A percentile compares a stretch with the other conserved stretches of the same genome.
Conservation (phyloP, 1,284 basidiomycete genomes). For the Inonotus hispidus region DNA sequence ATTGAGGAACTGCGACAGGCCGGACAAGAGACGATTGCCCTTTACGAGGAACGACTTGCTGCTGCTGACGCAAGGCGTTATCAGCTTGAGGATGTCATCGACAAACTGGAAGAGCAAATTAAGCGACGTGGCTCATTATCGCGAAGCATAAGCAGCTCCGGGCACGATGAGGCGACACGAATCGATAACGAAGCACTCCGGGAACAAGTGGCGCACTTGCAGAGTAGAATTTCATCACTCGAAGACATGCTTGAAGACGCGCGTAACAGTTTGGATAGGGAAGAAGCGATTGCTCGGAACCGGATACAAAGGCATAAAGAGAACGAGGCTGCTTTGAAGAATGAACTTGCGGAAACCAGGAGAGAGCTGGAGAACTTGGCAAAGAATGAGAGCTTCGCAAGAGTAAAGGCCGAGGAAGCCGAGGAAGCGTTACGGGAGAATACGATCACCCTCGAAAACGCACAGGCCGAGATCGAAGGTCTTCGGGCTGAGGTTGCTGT, state of each 20-base stretch:
- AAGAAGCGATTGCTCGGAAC: constrained; percentile 61
- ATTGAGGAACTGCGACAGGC: constrained; percentile 79
- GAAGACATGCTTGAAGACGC: constrained; percentile 87
- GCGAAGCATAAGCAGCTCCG: constrained; percentile 21
- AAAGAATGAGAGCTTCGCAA: constrained; percentile 58
- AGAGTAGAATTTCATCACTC: constrained; percentile 66
- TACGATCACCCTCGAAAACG: constrained; percentile 83
- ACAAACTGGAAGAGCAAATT: constrained; percentile 57
- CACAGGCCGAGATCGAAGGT: constrained; percentile 86
- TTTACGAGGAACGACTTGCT: constrained; percentile 85
- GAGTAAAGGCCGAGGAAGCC: constrained; percentile 70
- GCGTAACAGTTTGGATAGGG: constrained; percentile 64
- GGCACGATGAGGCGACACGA: constrained; percentile 59
- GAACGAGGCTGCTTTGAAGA: constrained; percentile 66
- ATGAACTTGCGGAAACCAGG: constrained; percentile 58
- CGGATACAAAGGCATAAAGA: constrained; percentile 71
- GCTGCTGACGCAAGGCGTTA: constrained; percentile 67
- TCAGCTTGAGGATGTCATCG: constrained; percentile 69
- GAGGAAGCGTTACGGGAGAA: constrained; percentile 88
- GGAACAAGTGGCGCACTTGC: constrained; percentile 84
- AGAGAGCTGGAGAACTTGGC: constrained; percentile 59
- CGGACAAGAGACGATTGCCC: constrained; percentile 86
- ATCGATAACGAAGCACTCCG: constrained; percentile 92
- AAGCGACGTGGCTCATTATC: constrained; percentile 36
- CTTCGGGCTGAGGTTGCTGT: constrained; percentile 75